Conservation (phyloP, 2,329 filamentous ascomycete species). For the Bipolaris bicolor region DNA sequence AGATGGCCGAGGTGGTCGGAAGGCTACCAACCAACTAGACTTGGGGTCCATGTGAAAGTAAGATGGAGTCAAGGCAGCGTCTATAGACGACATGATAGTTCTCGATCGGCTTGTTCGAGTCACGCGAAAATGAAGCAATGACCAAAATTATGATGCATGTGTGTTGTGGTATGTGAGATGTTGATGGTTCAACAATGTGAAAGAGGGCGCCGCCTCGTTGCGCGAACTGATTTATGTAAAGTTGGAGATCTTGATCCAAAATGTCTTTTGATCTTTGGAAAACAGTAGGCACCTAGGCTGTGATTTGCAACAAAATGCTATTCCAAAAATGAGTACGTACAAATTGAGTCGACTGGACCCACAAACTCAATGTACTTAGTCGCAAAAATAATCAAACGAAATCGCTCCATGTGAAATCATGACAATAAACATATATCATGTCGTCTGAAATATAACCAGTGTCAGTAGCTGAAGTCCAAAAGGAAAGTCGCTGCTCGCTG, state of each 20-base stretch:
- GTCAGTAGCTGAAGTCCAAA: neutral
- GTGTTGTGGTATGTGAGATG: neutral
- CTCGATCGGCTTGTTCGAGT: constrained; percentile 23
- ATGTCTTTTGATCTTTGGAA: neutral
- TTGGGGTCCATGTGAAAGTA: neutral
- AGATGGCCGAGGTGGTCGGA: constrained; percentile 93
- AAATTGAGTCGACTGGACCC: too few relatives aligned
- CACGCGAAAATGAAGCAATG: constrained; percentile 38
- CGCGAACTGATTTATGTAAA: neutral
- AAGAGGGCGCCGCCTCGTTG: neutral
- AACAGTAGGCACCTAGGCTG: neutral
- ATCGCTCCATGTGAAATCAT: neutral
- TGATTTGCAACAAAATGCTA: neutral
- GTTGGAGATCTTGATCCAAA: neutral
- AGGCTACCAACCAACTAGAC: constrained; percentile 65
- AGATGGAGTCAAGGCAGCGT: neutral
- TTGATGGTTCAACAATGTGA: neutral
- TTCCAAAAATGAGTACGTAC: neutral
- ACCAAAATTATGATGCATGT: constrained; percentile 8
- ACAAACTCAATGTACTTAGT: too few relatives aligned
- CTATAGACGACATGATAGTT: constrained; percentile 13
- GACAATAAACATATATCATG: neutral
- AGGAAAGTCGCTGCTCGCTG: constrained; percentile 14
- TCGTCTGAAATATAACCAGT: too few relatives aligned
- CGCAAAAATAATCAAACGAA: neutral